Conservation (phyloP, 164 flowering plant genomes). For the Magnolia sinica region DNA sequence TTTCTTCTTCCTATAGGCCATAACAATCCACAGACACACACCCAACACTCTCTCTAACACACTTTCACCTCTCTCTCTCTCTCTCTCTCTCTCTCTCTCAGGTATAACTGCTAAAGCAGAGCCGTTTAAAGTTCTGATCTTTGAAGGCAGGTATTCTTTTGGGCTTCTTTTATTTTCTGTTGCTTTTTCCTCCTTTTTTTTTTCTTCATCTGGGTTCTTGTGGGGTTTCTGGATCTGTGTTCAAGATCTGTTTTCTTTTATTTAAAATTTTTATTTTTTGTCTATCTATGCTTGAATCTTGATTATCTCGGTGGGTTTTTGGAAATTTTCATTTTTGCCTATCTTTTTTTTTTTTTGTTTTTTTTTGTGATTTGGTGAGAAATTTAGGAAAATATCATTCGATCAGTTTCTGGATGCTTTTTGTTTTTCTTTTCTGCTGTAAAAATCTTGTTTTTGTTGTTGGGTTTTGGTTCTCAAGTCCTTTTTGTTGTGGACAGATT, state of each 20-base stretch:
- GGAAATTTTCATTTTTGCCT: not conserved
- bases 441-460: not conserved
- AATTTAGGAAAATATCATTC: not conserved
- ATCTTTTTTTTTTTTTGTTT: not conserved
- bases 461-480: not conserved
- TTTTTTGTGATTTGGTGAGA: not conserved
- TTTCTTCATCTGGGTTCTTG: slow-evolving; percentile 4
- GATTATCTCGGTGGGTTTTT: not conserved
- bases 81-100: not conserved
- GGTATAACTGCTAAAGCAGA: not conserved
- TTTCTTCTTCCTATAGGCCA: not conserved
- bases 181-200: not conserved
- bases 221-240: slow-evolving; percentile 2
- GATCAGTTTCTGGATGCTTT: not conserved
- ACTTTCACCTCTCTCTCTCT: not conserved
- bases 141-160: slow-evolving; percentile 6
- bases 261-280: not conserved
- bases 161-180: not conserved
- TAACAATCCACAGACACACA: not conserved
- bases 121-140: slow-evolving; percentile 10
- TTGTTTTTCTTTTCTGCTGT: not conserved
- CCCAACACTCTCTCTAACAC: not conserved
- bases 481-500: slow-evolving; percentile 1
- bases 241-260: not conserved
- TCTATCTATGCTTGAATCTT: not conserved